A percentile compares a stretch with the other conserved stretches of the same genome.
Evolutionary conservation across 192 early-diverging fungal genomes (phyloP).

Genomic region (Globomyces pollinis-pini): DNA sequence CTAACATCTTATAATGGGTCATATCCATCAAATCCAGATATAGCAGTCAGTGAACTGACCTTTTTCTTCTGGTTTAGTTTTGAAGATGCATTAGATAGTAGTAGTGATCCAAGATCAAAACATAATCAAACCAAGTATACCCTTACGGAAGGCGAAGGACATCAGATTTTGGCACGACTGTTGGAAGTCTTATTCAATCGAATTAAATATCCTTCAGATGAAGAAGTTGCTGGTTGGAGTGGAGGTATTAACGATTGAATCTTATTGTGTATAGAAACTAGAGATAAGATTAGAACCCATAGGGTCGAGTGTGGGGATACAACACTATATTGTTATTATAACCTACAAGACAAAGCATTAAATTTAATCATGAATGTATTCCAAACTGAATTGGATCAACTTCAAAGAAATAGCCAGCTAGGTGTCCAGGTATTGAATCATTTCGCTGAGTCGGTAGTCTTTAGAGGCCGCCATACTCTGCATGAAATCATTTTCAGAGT

Average conservation of each 20-base stretch:
- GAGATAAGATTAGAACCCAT: neutral
- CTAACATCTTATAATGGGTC: neutral
- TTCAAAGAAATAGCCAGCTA: neutral
- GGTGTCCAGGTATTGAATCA: constrained; percentile 1
- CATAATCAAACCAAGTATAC: neutral
- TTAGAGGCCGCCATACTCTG: neutral
- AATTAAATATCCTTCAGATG: constrained; percentile 6
- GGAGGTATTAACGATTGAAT: neutral
- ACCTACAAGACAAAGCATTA: constrained; percentile 1
- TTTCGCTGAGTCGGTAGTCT: neutral
- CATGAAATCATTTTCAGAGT: constrained; percentile 6
- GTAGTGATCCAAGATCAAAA: neutral
- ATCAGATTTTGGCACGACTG: neutral
- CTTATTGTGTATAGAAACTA: neutral
- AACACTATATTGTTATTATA: constrained; percentile 4
- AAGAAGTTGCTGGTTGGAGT: neutral
- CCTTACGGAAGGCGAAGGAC: too few species aligned
- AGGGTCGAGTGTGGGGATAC: constrained; percentile 7
- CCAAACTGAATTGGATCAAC: neutral
- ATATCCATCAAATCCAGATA: constrained; percentile 10
- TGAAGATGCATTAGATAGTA: constrained; percentile 4
- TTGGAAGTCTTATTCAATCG: neutral
- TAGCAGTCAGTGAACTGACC: constrained; percentile 1
- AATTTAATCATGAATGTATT: neutral
- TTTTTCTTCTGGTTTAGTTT: constrained; percentile 12